Evolutionary conservation across 345 rosid species (phyloP).

Genomic region (Eucalyptus polyanthemos): DNA sequence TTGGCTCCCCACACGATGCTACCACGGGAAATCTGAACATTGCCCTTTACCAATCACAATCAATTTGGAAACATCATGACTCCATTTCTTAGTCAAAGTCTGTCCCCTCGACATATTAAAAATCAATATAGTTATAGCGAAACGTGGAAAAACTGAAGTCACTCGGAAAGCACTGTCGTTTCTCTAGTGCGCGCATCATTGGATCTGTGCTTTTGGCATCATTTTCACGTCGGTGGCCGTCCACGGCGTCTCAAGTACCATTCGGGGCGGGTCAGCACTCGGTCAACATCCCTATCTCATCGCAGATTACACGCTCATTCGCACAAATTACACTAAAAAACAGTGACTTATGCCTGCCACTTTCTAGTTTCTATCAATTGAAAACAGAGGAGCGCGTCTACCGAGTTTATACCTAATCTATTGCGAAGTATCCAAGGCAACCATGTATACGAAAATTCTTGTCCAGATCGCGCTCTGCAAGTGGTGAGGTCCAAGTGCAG

Average conservation of each 20-base stretch:
- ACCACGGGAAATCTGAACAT: neutral
- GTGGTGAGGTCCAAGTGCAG: neutral
- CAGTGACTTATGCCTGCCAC: neutral
- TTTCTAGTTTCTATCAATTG: neutral
- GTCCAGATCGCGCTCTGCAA: neutral
- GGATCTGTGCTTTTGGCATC: neutral
- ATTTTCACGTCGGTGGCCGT: neutral
- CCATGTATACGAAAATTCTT: neutral
- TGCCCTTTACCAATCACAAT: neutral
- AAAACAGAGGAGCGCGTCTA: neutral
- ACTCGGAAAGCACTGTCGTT: neutral
- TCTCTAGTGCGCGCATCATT: neutral
- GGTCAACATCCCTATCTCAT: neutral
- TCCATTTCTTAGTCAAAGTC: neutral
- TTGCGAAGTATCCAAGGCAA: neutral
- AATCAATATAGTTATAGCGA: neutral
- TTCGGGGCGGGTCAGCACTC: neutral
- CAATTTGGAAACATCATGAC: neutral
- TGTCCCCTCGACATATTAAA: neutral
- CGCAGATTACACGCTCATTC: neutral
- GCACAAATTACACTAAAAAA: neutral
- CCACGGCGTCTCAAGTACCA: neutral
- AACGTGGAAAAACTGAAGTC: neutral
- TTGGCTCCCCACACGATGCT: fast-evolving
- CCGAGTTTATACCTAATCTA: neutral